Evolutionary conservation across 306 rosid genomes (phyloP), one percentile per base, ranked within the genome.

Genomic region (Lagenaria siceraria): DNA sequence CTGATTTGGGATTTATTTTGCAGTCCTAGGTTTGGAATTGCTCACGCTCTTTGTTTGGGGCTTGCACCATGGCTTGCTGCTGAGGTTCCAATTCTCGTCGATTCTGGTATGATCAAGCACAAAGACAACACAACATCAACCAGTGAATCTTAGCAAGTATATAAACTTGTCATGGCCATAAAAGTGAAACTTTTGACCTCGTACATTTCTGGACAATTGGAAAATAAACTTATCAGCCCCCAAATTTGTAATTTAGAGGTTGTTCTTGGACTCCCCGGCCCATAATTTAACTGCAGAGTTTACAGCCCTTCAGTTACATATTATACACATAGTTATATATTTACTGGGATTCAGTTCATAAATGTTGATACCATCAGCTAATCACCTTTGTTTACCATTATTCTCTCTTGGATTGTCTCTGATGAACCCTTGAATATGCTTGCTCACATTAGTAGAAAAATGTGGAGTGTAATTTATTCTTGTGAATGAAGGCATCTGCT

Each of bases 61-160:
- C 99, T 96, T 85, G 99, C 98, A 21, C 99, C 99, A 6, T 96
- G 99, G 99, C 96, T 96, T 76, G 99, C 99, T 1, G 99, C 99
- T 0, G 99, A 96, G 87, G 78, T 96, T 81, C 99, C 99, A 78
- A 62, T 92, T 80, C 99, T 96, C 22, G 99, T 96, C 74, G 99
- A 96, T 88, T 96, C 99, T 83, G 98, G 99, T 64, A 90, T 92
- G 97, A 87, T 96, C 80, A 96, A 96, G 97, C 98, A 96, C 93
- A 96, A 88, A 83, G 99, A 96, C 52, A 92, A 96, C 68, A 86
- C 89, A 7, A 83, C 99, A 51, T 81, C 99, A 46, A 92, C 99
- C 17, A 31, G 87, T 29, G 97, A 88, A 73, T 84, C 93, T 55
- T 92, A 95, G 90, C 78, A 73, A 58, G 78, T 74, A 52, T 51